Base-by-base conservation (phyloP, 2,329 filamentous ascomycete species). In the Fusarium sp. region DNA sequence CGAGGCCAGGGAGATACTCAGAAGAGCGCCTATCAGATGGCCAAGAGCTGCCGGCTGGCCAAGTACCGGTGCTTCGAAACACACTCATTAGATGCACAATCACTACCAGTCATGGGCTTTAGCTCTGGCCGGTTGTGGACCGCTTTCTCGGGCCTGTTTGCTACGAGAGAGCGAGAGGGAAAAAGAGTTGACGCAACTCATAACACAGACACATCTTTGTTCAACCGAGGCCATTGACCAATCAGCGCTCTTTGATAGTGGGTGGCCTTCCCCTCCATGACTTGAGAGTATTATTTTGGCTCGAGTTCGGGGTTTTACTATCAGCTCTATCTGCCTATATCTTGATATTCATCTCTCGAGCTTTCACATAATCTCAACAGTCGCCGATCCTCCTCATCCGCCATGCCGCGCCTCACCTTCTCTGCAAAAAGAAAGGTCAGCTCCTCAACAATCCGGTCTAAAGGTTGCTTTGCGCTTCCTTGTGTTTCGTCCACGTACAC, bases 161-260 rank as follows among this genome's bases (percentile, higher is more conserved):
- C 49, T 53, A 71, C 70, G 72, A 74, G 45, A 68, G 62, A 57
- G 67, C 67, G 45, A 58, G 44, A 45, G 43, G 24, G 49, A 55
- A 53, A 54, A 24, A 38, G 42, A 67, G 62, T 71, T 66, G 72
- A 67, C 63, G 65, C 70, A 74, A 72, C 70, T 71, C 67, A 64
- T 69, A 56, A 58, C 56, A 57, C 57, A 58, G 60, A 68, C 68
- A 67, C 61, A 71, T 67, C 51, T 70, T 65, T 66, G 59, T 62
- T 72, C 53, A 62, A 51, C 56, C 42, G 39, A 56, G 62, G 60
- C 71, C 71, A 78, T 78, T 78, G 76, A 31, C 76, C 76, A 78
- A 78, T 77, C 74, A 77, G 51, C 65, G 53, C 39, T 47, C 59
- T 49, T 67, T 68, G 76, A 78, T 78, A 78, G 67, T 60, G 67